phyloP scores from a whole-genome alignment of 352 stramenopile genomes.

The Blastocystis sp. region DNA sequence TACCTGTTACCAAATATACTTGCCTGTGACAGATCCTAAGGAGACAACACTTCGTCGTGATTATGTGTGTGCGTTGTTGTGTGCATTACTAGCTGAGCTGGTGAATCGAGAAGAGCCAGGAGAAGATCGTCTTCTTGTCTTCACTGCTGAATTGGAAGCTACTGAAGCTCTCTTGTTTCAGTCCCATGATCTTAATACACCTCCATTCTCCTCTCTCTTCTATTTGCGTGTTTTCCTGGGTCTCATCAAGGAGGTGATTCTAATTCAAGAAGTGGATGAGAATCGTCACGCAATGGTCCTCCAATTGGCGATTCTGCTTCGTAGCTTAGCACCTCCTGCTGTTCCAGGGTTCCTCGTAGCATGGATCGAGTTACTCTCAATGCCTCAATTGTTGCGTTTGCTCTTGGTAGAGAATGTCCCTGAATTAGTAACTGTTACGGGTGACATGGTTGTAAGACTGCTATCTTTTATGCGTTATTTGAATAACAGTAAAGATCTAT shows the following conservation, averaged over 20 bases:
- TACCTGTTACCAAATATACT: background rate
- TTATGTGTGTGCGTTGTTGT: background rate
- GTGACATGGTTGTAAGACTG: background rate
- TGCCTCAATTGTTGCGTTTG: conserved; percentile 7
- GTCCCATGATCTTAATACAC: background rate
- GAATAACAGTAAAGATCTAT: background rate
- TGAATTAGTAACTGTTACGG: background rate
- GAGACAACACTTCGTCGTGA: background rate
- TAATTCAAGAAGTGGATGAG: background rate
- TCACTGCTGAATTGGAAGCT: conserved; percentile 9
- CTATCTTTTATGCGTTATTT: background rate
- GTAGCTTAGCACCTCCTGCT: background rate
- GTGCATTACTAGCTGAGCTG: background rate
- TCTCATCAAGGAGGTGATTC: conserved; percentile 11
- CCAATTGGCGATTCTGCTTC: background rate
- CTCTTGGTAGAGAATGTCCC: background rate
- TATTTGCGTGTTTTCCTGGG: conserved; percentile 13
- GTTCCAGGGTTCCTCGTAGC: background rate
- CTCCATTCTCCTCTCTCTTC: conserved; percentile 7
- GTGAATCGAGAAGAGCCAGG: conserved; percentile 2
- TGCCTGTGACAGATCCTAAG: background rate
- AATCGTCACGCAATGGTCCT: background rate
- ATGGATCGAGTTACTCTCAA: background rate
- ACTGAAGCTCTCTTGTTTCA: conserved; percentile 1
- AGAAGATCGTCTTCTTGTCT: conserved; percentile 9